Percentiles rank a stretch among this genome's conserved stretches.
These are phyloP conservation scores for Insectozyma bohioensis DNA, from an alignment of 1,139 yeast genomes.

Conservation along the genomic window DNA sequence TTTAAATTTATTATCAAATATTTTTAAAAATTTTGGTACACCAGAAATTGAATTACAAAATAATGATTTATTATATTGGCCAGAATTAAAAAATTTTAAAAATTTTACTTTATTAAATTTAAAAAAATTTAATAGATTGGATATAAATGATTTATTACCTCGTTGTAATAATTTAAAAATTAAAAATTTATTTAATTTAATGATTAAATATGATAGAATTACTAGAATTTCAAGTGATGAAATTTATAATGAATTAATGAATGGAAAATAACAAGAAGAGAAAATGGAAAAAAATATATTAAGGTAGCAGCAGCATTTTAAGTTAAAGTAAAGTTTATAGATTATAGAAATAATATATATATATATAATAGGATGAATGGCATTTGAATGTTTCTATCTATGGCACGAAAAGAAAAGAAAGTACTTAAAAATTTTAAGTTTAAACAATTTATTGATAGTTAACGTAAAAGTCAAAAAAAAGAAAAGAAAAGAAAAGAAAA, in stretches of 20 bases:
- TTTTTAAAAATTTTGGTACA: conserved; percentile 67
- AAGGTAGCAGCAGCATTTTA: no score
- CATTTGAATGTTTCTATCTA: no score
- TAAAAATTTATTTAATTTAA: conserved; percentile 19
- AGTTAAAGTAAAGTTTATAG: no score
- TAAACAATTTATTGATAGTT: no score
- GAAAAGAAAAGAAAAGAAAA: no score
- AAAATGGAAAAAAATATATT: background rate
- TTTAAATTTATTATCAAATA: conserved; percentile 59
- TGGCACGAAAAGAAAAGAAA: no score
- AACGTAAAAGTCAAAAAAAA: no score
- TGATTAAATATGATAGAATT: conserved; percentile 26
- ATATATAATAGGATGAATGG: no score
- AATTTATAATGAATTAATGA: conserved; percentile 5
- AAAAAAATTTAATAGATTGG: conserved; percentile 17
- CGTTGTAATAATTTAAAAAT: conserved; percentile 21
- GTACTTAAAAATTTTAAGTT: no score
- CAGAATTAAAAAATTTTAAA: conserved; percentile 30
- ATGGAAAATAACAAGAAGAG: background rate
- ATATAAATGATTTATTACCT: conserved; percentile 24
- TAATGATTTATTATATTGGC: conserved; percentile 34
- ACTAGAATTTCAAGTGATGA: conserved; percentile 18
- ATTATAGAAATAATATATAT: no score
- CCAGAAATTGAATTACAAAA: conserved; percentile 54
- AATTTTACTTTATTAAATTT: conserved; percentile 34